A percentile compares a stretch with the other conserved stretches of the same genome.
phyloP scores from a whole-genome alignment of 352 stramenopile species.

The Pythium biforme region DNA sequence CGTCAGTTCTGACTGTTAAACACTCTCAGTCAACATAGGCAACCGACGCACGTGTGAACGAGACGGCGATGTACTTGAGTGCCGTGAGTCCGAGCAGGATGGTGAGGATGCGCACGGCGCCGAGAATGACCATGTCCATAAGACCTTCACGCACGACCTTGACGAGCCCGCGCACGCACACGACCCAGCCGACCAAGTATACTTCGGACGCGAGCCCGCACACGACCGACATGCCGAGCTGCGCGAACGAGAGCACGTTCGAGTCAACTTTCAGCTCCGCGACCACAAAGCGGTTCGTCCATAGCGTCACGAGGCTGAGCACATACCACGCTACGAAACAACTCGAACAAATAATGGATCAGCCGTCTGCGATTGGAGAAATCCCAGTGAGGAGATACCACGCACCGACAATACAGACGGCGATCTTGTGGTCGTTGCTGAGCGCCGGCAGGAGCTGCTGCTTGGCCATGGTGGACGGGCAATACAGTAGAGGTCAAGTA shows the following conservation, averaged over 20 bases:
- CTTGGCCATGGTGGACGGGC: conserved; percentile 12
- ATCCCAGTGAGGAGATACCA: background rate
- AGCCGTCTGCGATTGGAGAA: no score
- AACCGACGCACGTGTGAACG: conserved; percentile 78
- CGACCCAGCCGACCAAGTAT: conserved; percentile 64
- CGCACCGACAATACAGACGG: conserved; percentile 55
- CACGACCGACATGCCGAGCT: conserved; percentile 78
- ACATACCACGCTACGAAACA: conserved; percentile 63
- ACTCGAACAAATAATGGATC: no score
- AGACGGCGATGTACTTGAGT: conserved; percentile 91
- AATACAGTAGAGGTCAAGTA: no score
- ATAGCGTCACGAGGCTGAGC: conserved; percentile 76
- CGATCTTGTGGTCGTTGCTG: conserved; percentile 56
- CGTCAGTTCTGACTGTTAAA: background rate
- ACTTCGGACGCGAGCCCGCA: conserved; percentile 69
- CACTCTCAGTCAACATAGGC: background rate
- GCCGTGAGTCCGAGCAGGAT: conserved; percentile 88
- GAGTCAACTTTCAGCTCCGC: conserved; percentile 72
- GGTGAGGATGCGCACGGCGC: conserved; percentile 80
- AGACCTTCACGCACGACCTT: conserved; percentile 59
- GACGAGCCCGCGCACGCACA: conserved; percentile 45
- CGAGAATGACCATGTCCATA: conserved; percentile 85
- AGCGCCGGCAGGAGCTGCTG: conserved; percentile 7
- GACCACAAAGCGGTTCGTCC: conserved; percentile 84
- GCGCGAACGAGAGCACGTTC: conserved; percentile 71